These are phyloP conservation scores for Cenchrus americanus DNA, from an alignment of 176 grass and related monocot genomes.

Conservation along the genomic window DNA sequence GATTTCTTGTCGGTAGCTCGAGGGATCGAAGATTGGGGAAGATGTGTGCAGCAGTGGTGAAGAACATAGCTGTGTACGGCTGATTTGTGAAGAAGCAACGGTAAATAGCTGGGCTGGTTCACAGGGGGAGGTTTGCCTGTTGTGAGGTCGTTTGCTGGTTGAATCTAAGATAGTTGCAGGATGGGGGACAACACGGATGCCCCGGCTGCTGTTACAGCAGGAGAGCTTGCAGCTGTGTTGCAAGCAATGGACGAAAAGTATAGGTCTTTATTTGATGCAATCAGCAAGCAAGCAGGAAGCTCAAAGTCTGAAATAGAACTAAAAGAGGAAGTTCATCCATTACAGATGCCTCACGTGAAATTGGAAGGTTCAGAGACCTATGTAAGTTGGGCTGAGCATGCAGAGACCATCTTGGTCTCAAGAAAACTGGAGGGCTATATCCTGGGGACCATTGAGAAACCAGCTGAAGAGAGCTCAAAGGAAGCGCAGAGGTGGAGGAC, in stretches of 20 bases:
- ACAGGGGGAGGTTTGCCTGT: no score
- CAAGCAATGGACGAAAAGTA: constrained; percentile 9
- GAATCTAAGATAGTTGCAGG: no score
- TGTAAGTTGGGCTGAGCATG: background rate
- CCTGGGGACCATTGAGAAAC: background rate
- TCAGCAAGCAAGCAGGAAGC: background rate
- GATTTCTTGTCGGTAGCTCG: no score
- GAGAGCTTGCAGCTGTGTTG: background rate
- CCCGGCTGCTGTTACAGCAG: background rate
- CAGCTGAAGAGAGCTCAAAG: background rate
- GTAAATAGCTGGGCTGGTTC: no score
- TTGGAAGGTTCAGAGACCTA: background rate
- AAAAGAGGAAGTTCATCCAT: background rate
- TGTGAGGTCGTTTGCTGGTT: no score
- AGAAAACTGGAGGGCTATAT: background rate
- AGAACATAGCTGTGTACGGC: no score
- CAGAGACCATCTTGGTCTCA: constrained; percentile 1
- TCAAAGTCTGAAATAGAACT: background rate
- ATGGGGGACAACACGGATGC: background rate
- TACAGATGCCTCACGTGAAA: constrained; percentile 1
- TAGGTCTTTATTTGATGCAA: background rate
- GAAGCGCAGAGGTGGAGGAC: background rate
- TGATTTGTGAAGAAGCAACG: no score
- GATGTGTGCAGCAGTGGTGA: no score
- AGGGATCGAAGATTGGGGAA: no score